Evolutionary conservation across 1,284 basidiomycete species (phyloP), one percentile per base, ranked within the genome.

Genomic region (Omphalotus olearius): DNA sequence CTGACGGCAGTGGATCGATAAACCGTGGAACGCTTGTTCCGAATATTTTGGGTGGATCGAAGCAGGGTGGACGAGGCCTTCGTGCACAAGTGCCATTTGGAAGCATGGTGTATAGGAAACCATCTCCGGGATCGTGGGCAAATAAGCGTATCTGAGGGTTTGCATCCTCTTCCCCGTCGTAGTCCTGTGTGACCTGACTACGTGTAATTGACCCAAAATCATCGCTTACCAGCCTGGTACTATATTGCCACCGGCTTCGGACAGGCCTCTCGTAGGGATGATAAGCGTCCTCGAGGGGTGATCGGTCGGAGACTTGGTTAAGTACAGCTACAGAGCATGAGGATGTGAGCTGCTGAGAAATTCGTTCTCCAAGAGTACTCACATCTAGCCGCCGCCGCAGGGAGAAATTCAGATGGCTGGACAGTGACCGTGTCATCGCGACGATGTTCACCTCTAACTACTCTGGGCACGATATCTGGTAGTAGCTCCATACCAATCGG

Each of bases 401-500:
- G 41, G 5, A 26, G 16, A 43, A 26, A 40, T 13, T 35, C 30
- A 18, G 45, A 41, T 23, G 41, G 7, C 36, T 42, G 51, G 7
- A 43, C 45, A 44, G 48, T 33, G 13, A 33, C 30, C 25, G 43
- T 52, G 18, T 52, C 47, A 20, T 52, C 45, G 16, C 51, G 36
- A 23, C 40, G 45, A 13, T 52, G 45, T 1, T 40, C 51, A 14
- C 30, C 26, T 61, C 68, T 55, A 45, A 57, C 56, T 46, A 58
- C 55, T 45, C 58, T 13, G 50, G 62, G 59, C 45, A 58, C 55
- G 48, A 49, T 46, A 28, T 50, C 43, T 37, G 45, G 4, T 43
- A 52, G 17, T 33, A 33, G 47, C 7, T 39, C 42, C 35, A 53
- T 54, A 26, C 40, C 53, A 50, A 46, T 35, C 44, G 50, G 35